phyloP scores from a whole-genome alignment of 352 stramenopile genomes.

The Phytopythium kandeliae region DNA sequence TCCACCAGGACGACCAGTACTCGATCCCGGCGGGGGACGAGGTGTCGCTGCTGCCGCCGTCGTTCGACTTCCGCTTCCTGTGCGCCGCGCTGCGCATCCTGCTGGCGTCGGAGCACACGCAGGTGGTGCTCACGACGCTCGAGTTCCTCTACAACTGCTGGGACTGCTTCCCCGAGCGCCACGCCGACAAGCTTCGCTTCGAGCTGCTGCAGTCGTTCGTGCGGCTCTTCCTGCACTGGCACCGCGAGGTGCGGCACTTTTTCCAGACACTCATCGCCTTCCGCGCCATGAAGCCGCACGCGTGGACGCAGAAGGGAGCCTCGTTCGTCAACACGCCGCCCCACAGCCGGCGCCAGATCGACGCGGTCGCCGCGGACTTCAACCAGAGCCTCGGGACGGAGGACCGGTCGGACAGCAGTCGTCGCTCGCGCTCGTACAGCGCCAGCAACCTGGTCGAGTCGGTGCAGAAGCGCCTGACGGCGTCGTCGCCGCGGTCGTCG shows the following conservation, averaged over 20 bases:
- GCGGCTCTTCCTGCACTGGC: constrained; percentile 83
- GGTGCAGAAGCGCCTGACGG: constrained; percentile 72
- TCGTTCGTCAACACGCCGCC: constrained; percentile 86
- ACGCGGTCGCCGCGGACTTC: constrained; percentile 83
- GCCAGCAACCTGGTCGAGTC: constrained; percentile 82
- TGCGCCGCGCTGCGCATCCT: constrained; percentile 78
- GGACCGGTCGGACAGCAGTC: constrained; percentile 37
- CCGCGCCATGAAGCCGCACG: constrained; percentile 80
- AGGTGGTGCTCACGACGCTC: constrained; percentile 81
- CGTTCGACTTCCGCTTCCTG: constrained; percentile 86
- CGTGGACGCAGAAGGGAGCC: constrained; percentile 79
- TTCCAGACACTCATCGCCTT: constrained; percentile 85
- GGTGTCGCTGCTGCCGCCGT: constrained; percentile 77
- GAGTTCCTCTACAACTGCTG: constrained; percentile 89
- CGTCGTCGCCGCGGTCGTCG: constrained; percentile 61
- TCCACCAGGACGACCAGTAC: constrained; percentile 87
- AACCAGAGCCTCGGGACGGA: constrained; percentile 77
- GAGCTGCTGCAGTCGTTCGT: constrained; percentile 77
- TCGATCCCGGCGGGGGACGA: constrained; percentile 85
- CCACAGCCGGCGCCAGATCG: constrained; percentile 81
- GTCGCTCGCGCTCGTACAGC: constrained; percentile 73
- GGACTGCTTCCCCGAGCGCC: constrained; percentile 85
- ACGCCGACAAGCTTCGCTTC: constrained; percentile 82
- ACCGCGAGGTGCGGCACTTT: constrained; percentile 84
- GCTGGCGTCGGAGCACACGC: constrained; percentile 77